Evolutionary conservation across 768 basidiomycete genomes (phyloP).

Genomic region (Suillus tomentosus): DNA sequence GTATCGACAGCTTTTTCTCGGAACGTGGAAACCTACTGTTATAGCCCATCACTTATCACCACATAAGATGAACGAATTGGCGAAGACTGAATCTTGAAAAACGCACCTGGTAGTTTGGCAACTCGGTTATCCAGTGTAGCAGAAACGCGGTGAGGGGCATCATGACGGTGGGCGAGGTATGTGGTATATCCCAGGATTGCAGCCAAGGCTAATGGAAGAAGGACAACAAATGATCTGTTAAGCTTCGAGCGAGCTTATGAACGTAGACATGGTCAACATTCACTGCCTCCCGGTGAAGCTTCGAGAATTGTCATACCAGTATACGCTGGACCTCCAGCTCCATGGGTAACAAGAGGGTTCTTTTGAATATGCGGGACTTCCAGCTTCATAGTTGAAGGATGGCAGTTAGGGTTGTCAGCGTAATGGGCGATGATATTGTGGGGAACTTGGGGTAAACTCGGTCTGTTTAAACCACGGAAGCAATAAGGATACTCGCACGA

Average conservation of each 20-base stretch:
- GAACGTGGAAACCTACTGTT: conserved; percentile 48
- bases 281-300: neutral
- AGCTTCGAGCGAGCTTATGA: conserved; percentile 8
- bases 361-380: neutral
- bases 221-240: conserved; percentile 12
- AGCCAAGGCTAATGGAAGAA: conserved; percentile 23
- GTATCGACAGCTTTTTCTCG: neutral
- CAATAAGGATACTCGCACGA: neutral
- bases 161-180: conserved; percentile 18
- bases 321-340: neutral
- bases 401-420: neutral
- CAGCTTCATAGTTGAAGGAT: neutral
- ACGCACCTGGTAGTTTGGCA: conserved; percentile 39
- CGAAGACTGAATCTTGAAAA: neutral
- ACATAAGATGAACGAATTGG: conserved; percentile 7
- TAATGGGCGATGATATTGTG: neutral
- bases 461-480: conserved; percentile 1
- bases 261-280: neutral
- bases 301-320: neutral
- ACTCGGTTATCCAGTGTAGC: conserved; percentile 23
- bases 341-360: neutral
- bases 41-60: conserved; percentile 54
- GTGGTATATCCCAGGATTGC: conserved; percentile 21
- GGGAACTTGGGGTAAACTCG: neutral
- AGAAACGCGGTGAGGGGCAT: neutral